phyloP scores from a whole-genome alignment of 179 eudicot species.

The Silene noctiflora region DNA sequence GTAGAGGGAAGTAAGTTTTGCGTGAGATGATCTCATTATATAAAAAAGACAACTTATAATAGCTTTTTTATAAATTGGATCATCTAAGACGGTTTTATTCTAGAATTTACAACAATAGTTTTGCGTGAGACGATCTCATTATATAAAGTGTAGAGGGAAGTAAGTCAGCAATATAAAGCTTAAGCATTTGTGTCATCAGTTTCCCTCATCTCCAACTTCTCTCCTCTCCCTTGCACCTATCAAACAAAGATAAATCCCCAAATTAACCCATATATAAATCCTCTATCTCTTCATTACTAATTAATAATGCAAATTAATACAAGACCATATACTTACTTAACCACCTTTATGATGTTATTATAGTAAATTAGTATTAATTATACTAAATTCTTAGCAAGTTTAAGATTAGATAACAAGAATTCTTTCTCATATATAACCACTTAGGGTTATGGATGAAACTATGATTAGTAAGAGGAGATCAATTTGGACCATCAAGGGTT shows the following conservation, averaged over 20 bases:
- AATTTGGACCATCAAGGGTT: not conserved
- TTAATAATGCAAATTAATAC: constrained; percentile 1
- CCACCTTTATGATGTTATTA: not conserved
- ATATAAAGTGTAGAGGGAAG: too few species aligned
- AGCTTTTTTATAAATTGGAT: too few species aligned
- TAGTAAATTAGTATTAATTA: too few species aligned
- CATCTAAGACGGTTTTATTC: too few species aligned
- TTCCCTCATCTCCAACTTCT: not conserved
- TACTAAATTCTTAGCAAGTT: too few species aligned
- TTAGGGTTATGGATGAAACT: not conserved
- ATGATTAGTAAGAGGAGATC: constrained; percentile 2
- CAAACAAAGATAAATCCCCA: not conserved
- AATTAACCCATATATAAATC: not conserved
- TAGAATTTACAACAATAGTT: too few species aligned
- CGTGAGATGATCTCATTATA: too few species aligned
- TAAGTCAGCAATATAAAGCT: not conserved
- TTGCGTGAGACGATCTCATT: too few species aligned
- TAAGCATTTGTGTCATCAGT: not conserved
- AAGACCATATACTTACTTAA: too few species aligned
- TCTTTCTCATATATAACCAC: not conserved
- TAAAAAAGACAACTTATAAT: too few species aligned
- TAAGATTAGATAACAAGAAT: too few species aligned
- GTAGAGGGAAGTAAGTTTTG: too few species aligned
- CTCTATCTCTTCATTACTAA: not conserved
- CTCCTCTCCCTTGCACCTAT: constrained; percentile 10